phyloP scores from a whole-genome alignment of 768 basidiomycete species.

The Hortiboletus campestris region DNA sequence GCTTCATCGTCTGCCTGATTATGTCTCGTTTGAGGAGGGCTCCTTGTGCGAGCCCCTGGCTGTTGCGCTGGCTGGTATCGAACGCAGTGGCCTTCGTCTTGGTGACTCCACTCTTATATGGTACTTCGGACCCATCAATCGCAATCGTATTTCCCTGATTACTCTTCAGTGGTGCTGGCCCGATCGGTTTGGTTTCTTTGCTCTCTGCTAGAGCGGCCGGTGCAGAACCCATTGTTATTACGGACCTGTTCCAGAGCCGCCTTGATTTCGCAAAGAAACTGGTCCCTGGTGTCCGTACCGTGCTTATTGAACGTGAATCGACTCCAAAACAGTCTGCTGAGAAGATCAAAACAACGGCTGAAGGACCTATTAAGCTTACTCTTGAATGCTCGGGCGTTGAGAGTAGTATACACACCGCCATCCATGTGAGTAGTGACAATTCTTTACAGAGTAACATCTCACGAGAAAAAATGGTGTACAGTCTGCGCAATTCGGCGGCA shows the following conservation, averaged over 20 bases:
- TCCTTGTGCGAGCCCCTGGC: conserved; percentile 66
- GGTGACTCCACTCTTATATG: conserved; percentile 64
- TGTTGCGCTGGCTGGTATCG: conserved; percentile 66
- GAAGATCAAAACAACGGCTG: conserved; percentile 52
- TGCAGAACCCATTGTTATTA: conserved; percentile 68
- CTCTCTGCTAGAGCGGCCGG: conserved; percentile 66
- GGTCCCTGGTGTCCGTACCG: conserved; percentile 55
- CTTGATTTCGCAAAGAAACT: conserved; percentile 65
- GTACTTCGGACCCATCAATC: conserved; percentile 29
- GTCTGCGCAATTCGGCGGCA: conserved; percentile 65
- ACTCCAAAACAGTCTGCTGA: conserved; percentile 50
- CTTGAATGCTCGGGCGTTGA: conserved; percentile 68
- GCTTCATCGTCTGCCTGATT: conserved; percentile 63
- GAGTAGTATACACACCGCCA: conserved; percentile 57
- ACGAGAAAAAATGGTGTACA: conserved; percentile 20
- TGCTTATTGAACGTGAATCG: conserved; percentile 49
- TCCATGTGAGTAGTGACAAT: conserved; percentile 42
- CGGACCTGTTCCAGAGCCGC: conserved; percentile 63
- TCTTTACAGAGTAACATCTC: background rate
- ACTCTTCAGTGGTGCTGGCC: conserved; percentile 55
- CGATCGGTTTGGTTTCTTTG: conserved; percentile 61
- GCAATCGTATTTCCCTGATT: conserved; percentile 12
- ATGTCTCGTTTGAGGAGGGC: conserved; percentile 65
- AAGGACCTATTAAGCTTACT: conserved; percentile 46
- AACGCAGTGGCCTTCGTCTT: conserved; percentile 61